phyloP scores from a whole-genome alignment of 441 rosid species.

The Metrosideros polymorpha region DNA sequence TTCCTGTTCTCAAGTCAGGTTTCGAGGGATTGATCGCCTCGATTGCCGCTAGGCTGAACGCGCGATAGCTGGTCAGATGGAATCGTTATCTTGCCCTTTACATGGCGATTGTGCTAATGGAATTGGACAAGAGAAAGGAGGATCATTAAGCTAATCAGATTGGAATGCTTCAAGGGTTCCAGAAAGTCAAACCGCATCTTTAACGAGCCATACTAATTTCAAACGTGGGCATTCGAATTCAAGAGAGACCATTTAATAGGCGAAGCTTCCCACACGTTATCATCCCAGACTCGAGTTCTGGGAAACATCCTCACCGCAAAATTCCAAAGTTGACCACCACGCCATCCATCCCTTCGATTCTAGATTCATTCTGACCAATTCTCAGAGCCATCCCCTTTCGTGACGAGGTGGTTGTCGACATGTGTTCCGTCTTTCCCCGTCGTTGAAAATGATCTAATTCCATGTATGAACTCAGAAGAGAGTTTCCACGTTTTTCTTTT shows the following conservation, averaged over 20 bases:
- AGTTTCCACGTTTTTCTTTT: background rate
- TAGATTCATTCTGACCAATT: background rate
- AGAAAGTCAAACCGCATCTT: background rate
- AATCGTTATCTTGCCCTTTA: background rate
- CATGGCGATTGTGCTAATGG: background rate
- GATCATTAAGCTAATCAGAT: background rate
- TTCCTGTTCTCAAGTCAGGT: background rate
- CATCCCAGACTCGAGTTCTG: background rate
- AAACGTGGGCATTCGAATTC: background rate
- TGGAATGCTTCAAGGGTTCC: background rate
- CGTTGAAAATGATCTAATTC: background rate
- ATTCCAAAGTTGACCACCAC: background rate
- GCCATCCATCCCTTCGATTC: background rate
- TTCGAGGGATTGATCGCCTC: background rate
- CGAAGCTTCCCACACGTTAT: background rate
- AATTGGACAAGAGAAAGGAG: background rate
- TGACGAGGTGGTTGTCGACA: background rate
- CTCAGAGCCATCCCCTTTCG: background rate
- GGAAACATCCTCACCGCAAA: background rate
- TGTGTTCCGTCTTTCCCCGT: background rate
- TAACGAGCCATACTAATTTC: background rate
- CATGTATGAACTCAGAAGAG: background rate
- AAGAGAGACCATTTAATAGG: background rate
- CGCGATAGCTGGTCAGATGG: background rate
- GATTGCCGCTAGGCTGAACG: background rate